These are phyloP conservation scores for Heliosperma pusillum DNA, from an alignment of 148 eudicot species.

Conservation along the genomic window DNA sequence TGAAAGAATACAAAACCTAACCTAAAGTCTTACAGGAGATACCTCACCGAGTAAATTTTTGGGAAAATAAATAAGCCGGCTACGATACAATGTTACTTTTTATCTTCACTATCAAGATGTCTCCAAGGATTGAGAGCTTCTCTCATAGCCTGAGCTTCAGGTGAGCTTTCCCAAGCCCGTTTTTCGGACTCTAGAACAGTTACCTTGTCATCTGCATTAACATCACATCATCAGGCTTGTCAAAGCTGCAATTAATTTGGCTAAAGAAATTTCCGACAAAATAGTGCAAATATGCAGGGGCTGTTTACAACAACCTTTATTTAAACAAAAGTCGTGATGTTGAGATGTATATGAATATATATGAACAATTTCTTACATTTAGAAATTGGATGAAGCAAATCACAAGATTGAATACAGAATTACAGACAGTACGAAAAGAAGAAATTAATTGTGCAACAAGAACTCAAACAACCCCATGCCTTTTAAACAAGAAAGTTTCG, in stretches of 20 bases:
- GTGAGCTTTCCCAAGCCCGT: constrained; percentile 79
- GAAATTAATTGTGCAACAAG: background rate
- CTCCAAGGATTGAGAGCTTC: constrained; percentile 94
- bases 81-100: background rate
- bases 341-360: background rate
- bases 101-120: constrained; percentile 40
- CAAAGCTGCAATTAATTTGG: background rate
- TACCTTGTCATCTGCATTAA: constrained; percentile 75
- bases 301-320: background rate
- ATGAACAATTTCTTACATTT: background rate
- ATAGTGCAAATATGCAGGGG: background rate
- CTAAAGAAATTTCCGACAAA: background rate
- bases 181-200: constrained; percentile 80
- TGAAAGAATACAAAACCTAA: background rate
- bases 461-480: background rate
- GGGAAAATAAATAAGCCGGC: background rate
- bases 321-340: background rate
- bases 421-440: background rate
- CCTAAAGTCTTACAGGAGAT: background rate
- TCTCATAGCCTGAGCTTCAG: constrained; percentile 80
- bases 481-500: background rate
- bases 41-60: background rate
- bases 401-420: background rate
- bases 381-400: background rate
- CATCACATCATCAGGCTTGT: constrained; percentile 4